Base-by-base conservation (phyloP, 2,329 filamentous ascomycete genomes). In the Cladosporium sp. region DNA sequence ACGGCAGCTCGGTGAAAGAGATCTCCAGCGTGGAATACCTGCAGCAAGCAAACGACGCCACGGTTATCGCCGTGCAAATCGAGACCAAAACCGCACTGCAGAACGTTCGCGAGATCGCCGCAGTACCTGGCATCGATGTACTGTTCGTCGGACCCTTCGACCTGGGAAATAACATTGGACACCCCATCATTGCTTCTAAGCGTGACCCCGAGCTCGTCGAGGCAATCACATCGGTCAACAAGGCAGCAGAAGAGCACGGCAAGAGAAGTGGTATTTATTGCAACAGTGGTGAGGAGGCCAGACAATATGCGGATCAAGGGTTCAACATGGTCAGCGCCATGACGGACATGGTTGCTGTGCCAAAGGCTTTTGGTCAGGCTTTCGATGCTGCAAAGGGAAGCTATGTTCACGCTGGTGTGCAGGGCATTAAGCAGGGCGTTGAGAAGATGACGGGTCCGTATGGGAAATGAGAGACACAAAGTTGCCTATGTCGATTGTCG, bases 231-330 rank as follows among this genome's bases (percentile, higher is more conserved):
- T 70, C 64, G 29, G 75, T 81, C 47, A 72, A 72, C 51, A 68
- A 72, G 22, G 76, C 76, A 1, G 78, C 78, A 2, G 68, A 74
- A 50, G 70, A 68, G 8, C 73, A 73, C 19, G 76, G 76, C 11
- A 82, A 80, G 66, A 72, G 68, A 51, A 72, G 72, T 2, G 78
- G 75, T 0, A 80, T 82, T 35, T 82, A 78, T 55, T 78, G 75
- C 53, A 74, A 72, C 1, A 71, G 68, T 38, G 77, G 77, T 0
- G 75, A 77, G 46, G 70, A 77, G 57, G 74, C 77, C 6, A 71
- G 69, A 56, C 65, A 69, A 43, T 80, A 74, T 60, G 76, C 74
- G 3, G 72, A 78, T 39, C 68, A 70, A 49, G 78, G 78, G 0
- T 80, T 79, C 59, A 73, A 78, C 51, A 77, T 80, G 72, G 69